A percentile compares a stretch with the other conserved stretches of the same genome.
These are phyloP conservation scores for Aspergillus uvarum DNA, from an alignment of 2,329 filamentous ascomycete genomes.

Conservation along the genomic window DNA sequence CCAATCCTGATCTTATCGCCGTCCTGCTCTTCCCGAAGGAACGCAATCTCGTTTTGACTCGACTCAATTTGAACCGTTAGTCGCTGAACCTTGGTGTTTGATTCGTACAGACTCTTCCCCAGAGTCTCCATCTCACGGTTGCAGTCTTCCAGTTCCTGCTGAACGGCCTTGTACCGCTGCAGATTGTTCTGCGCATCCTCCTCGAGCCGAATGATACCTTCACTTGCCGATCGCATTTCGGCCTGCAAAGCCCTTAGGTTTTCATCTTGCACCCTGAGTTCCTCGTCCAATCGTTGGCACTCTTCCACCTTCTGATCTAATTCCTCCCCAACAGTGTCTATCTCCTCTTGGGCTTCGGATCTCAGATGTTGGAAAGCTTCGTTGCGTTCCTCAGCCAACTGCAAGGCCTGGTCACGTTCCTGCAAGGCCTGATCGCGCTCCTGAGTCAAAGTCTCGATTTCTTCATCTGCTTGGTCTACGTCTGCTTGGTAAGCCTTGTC, in stretches of 20 bases:
- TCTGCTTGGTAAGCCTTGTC: conserved; percentile 76
- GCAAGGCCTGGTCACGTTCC: conserved; percentile 82
- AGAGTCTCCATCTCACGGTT: conserved; percentile 84
- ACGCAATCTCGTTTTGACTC: conserved; percentile 87
- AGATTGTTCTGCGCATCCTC: conserved; percentile 82
- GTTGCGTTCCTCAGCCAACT: conserved; percentile 67
- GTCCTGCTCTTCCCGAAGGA: conserved; percentile 95
- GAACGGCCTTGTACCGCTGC: conserved; percentile 75
- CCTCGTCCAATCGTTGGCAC: conserved; percentile 66
- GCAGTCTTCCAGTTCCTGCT: conserved; percentile 77
- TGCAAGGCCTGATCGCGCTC: conserved; percentile 86
- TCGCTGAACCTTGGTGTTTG: conserved; percentile 83
- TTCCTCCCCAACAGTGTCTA: conserved; percentile 61
- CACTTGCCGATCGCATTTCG: conserved; percentile 90
- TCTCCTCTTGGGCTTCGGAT: conserved; percentile 59
- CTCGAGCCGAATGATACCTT: conserved; percentile 80
- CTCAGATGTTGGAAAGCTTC: conserved; percentile 52
- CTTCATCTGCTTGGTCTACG: conserved; percentile 73
- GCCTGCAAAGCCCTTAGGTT: conserved; percentile 89
- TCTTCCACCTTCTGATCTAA: conserved; percentile 71
- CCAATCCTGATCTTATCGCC: conserved; percentile 97
- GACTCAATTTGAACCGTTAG: conserved; percentile 90
- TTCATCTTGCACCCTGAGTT: conserved; percentile 74
- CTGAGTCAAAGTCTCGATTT: conserved; percentile 73
- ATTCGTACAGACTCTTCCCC: conserved; percentile 78